A percentile compares a stretch with the other conserved stretches of the same genome.
Conservation (phyloP, 306 rosid genomes). For the Dalbergia cochinchinensis region DNA sequence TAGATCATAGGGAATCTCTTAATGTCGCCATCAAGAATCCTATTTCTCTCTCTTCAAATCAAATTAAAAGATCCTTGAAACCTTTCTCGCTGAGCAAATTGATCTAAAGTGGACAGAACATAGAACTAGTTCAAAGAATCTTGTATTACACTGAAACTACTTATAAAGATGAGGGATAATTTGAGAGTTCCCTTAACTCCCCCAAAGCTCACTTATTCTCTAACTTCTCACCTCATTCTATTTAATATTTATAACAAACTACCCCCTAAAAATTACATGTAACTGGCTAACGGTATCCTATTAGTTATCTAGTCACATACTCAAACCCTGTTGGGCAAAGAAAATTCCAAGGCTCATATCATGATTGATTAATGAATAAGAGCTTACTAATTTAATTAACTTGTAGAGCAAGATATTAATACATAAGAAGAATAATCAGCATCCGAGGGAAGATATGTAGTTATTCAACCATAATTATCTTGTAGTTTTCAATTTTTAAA, state of each 20-base stretch:
- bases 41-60: conserved; percentile 16
- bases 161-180: too few species aligned
- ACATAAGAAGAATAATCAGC: not conserved
- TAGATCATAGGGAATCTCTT: conserved; percentile 1
- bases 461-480: conserved; percentile 10
- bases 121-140: too few species aligned
- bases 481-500: not conserved
- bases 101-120: not conserved
- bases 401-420: not conserved
- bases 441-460: not conserved
- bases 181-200: too few species aligned
- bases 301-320: not conserved
- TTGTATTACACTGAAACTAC: too few species aligned
- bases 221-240: too few species aligned
- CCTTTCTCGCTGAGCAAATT: not conserved
- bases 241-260: too few species aligned
- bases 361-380: not conserved
- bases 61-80: conserved; percentile 6
- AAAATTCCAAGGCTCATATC: conserved; percentile 6
- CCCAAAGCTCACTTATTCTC: too few species aligned
- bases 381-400: not conserved
- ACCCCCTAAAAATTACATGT: too few species aligned
- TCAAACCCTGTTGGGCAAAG: conserved; percentile 5
- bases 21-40: not conserved
- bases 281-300: too few species aligned